Conservation (phyloP, 2,329 filamentous ascomycete species). For the Kalmusia sp. region DNA sequence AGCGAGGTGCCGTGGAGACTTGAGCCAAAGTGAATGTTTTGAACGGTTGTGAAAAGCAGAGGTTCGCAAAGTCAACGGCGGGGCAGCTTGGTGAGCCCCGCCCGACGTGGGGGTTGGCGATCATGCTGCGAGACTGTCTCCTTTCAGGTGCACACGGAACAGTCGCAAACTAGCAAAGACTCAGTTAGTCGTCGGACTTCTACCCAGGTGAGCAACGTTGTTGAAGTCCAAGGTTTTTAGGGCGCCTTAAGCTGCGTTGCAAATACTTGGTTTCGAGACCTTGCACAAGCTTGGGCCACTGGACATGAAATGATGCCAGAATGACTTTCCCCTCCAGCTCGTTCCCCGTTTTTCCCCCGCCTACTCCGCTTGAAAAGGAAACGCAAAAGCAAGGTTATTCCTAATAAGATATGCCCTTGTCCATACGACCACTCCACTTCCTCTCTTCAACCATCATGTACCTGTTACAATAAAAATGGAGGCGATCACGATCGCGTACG, state of each 20-base stretch:
- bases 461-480: not conserved
- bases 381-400: not conserved
- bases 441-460: too few relatives aligned
- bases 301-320: not conserved
- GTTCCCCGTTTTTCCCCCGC: not conserved
- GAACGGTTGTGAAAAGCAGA: not conserved
- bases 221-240: too few relatives aligned
- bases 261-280: not conserved
- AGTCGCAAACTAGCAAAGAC: too few relatives aligned
- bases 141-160: too few relatives aligned
- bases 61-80: conserved; percentile 10
- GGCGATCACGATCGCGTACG: not conserved
- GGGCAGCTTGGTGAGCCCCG: conserved; percentile 2
- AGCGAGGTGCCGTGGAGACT: too few relatives aligned
- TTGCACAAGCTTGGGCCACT: not conserved
- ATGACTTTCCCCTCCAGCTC: not conserved
- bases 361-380: not conserved
- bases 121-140: too few relatives aligned
- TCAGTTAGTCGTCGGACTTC: too few relatives aligned
- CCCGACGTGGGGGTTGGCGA: conserved; percentile 2
- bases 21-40: too few relatives aligned
- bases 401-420: not conserved
- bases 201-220: too few relatives aligned
- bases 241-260: too few relatives aligned
- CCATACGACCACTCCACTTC: not conserved